phyloP scores from a whole-genome alignment of 2,329 filamentous ascomycete species.

The Samsoniella hepiali region DNA sequence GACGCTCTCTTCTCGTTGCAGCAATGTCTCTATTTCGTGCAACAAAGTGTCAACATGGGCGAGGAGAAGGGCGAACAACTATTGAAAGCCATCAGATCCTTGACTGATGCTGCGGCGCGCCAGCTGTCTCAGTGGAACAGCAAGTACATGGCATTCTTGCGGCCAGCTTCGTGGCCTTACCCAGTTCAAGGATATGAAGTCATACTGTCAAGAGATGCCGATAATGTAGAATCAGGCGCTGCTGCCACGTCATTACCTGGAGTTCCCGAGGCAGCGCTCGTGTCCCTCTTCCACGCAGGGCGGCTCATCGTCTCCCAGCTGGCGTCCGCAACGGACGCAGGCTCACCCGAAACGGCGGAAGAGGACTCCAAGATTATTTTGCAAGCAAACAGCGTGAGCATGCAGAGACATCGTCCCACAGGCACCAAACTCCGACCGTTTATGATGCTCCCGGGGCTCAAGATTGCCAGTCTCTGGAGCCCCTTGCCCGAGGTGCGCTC shows the following conservation, averaged over 20 bases:
- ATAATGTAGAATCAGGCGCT: no score
- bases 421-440: conserved; percentile 1
- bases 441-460: conserved; percentile 12
- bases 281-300: conserved; percentile 9
- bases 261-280: conserved; percentile 1
- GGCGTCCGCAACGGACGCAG: not conserved
- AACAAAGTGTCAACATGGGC: not conserved
- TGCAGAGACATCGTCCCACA: not conserved
- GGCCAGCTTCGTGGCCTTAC: not conserved
- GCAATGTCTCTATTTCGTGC: not conserved
- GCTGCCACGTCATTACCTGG: not conserved
- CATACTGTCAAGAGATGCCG: no score
- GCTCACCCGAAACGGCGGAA: not conserved
- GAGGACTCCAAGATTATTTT: not conserved
- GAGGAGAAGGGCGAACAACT: not conserved
- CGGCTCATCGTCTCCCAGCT: conserved; percentile 2
- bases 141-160: not conserved
- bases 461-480: conserved; percentile 11
- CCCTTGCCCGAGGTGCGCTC: not conserved
- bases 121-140: not conserved
- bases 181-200: not conserved
- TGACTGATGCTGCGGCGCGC: not conserved
- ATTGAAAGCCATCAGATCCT: not conserved
- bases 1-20: conserved; percentile 7
- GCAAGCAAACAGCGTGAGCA: not conserved